phyloP scores from a whole-genome alignment of 306 rosid genomes.

The Senna siamea region DNA sequence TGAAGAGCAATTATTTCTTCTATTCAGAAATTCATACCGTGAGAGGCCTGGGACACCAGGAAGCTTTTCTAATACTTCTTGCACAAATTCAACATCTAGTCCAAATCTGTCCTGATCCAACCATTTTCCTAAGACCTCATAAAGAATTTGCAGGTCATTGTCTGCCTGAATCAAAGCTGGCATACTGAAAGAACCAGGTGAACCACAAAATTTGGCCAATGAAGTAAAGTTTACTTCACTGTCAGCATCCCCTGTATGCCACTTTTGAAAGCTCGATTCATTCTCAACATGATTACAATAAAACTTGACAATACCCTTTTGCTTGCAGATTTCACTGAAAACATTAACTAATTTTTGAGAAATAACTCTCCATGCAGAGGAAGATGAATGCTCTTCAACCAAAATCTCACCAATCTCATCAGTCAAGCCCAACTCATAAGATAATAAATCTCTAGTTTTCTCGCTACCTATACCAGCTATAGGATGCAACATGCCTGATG shows the following conservation, averaged over 20 bases:
- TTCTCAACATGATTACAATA: constrained; percentile 70
- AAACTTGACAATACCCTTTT: constrained; percentile 63
- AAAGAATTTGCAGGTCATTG: constrained; percentile 48
- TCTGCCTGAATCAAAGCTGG: constrained; percentile 54
- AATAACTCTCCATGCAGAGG: constrained; percentile 74
- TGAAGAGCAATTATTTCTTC: constrained; percentile 59
- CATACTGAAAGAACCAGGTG: constrained; percentile 43
- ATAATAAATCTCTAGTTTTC: constrained; percentile 40
- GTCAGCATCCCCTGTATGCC: constrained; percentile 40
- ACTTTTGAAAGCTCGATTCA: constrained; percentile 41
- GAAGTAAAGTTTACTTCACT: constrained; percentile 45
- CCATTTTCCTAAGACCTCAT: constrained; percentile 68
- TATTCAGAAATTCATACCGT: constrained; percentile 60
- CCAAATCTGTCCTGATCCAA: constrained; percentile 95
- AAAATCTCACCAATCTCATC: constrained; percentile 86
- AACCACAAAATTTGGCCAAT: constrained; percentile 70
- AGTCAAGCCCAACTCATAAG: constrained; percentile 40
- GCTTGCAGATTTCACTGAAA: constrained; percentile 63
- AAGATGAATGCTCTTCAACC: constrained; percentile 72
- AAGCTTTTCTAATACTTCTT: constrained; percentile 81
- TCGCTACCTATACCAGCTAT: constrained; percentile 43
- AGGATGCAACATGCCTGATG: constrained; percentile 42
- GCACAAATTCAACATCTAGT: constrained; percentile 86
- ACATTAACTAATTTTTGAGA: constrained; percentile 64
- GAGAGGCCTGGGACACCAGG: constrained; percentile 65